Evolutionary conservation across 192 early-diverging fungal species (phyloP).

Genomic region (Glomus cerebriforme): DNA sequence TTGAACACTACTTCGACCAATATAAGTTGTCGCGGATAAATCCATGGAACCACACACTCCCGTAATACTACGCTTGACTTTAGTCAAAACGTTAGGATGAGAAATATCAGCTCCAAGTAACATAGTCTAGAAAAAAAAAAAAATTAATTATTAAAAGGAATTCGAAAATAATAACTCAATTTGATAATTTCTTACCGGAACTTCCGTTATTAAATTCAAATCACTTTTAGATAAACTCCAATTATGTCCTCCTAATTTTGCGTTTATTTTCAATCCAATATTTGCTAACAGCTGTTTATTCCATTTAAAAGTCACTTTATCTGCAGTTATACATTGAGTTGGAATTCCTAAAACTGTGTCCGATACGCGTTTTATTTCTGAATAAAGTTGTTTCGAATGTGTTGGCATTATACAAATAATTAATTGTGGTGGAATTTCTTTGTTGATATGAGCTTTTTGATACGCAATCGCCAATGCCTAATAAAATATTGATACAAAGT

Average conservation of each 20-base stretch:
- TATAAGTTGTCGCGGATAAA: conserved; percentile 58
- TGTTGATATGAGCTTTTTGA: neutral
- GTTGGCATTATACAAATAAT: conserved; percentile 80
- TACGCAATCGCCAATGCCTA: neutral
- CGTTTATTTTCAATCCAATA: conserved; percentile 90
- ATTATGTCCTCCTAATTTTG: conserved; percentile 90
- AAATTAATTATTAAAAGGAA: conserved; percentile 50
- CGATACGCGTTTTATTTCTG: conserved; percentile 78
- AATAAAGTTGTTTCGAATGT: conserved; percentile 77
- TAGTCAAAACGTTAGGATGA: conserved; percentile 30
- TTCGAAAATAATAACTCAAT: conserved; percentile 77
- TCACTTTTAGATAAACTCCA: conserved; percentile 57
- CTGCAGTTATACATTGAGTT: conserved; percentile 83
- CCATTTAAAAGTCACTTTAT: conserved; percentile 71
- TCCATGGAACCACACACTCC: conserved; percentile 72
- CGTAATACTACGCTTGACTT: conserved; percentile 68
- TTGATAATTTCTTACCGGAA: conserved; percentile 80
- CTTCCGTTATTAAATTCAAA: conserved; percentile 66
- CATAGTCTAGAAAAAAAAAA: conserved; percentile 10
- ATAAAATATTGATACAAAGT: neutral
- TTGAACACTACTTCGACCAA: conserved; percentile 63
- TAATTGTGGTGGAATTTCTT: conserved; percentile 62
- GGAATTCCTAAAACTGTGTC: conserved; percentile 87
- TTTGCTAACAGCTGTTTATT: conserved; percentile 94
- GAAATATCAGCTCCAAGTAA: conserved; percentile 35